Evolutionary conservation across 352 stramenopile genomes (phyloP).

Genomic region (Phytophthora megakarya): DNA sequence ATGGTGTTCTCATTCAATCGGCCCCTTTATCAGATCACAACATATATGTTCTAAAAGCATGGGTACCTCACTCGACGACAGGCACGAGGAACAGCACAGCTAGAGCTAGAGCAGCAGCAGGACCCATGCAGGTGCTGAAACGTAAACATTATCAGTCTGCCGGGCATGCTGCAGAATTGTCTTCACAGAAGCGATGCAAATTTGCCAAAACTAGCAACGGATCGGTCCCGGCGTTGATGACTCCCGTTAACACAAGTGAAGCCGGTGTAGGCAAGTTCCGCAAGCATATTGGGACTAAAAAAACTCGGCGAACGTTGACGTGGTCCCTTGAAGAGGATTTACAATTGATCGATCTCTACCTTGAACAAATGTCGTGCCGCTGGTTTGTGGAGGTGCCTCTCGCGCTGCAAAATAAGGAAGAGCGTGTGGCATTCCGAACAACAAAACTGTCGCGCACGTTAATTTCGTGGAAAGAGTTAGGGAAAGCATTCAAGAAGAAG

Average conservation of each 20-base stretch:
- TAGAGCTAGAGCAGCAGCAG: constrained; percentile 59
- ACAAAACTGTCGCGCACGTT: constrained; percentile 55
- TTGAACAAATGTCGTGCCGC: constrained; percentile 69
- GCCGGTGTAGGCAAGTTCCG: constrained; percentile 50
- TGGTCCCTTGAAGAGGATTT: constrained; percentile 71
- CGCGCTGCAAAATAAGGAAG: constrained; percentile 64
- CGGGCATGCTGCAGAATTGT: constrained; percentile 1
- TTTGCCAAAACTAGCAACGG: constrained; percentile 25
- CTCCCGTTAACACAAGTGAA: constrained; percentile 38
- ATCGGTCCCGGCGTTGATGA: constrained; percentile 29
- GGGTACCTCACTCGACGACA: constrained; percentile 62
- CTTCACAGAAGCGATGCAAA: constrained; percentile 41
- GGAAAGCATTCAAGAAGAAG: constrained; percentile 61
- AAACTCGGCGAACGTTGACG: constrained; percentile 56
- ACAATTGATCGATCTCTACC: constrained; percentile 71
- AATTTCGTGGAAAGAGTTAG: constrained; percentile 78
- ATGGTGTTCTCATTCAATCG: constrained; percentile 60
- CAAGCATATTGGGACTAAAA: constrained; percentile 55
- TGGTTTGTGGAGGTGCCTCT: constrained; percentile 85
- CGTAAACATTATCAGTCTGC: constrained; percentile 53
- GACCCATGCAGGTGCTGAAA: constrained; percentile 52
- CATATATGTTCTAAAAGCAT: constrained; percentile 68
- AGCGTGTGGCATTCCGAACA: constrained; percentile 71
- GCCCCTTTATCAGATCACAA: constrained; percentile 69
- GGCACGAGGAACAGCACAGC: constrained; percentile 47